Evolutionary conservation across 345 rosid species (phyloP), one percentile per base, ranked within the genome.

Genomic region (Zanthoxylum bungeanum): DNA sequence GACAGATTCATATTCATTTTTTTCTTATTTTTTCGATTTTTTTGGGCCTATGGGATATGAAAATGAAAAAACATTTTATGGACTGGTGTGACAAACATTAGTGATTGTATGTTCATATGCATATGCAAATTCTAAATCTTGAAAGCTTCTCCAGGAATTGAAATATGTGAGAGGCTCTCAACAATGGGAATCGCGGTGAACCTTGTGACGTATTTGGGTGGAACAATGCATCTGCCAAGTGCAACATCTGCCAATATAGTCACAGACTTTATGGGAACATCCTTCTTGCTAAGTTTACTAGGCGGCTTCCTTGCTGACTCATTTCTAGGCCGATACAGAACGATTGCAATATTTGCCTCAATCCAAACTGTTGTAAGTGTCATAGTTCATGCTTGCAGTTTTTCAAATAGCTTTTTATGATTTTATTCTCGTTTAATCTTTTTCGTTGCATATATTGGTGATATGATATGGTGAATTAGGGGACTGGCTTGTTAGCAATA

Each of bases 261-360:
- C 36, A 86, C 96, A 60, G 85, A 90, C 69, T 88, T 86, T 79
- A 74, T 88, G 83, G 93, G 96, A 55, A 82, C 96, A 57, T 79
- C 88, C 9, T 90, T 86, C 68, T 82, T 88, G 64, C 81, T 90
- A 47, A 88, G 93, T 65, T 71, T 88, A 76, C 87, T 90, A 5
- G 96, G 96, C 0, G 96, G 93, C 59, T 85, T 90, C 66, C 82
- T 88, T 9, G 93, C 96, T 11, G 96, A 90, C 37, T 73, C 93
- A 17, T 90, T 86, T 74, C 81, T 88, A 7, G 96, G 96, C 70
- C 79, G 96, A 73, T 90, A 42, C 78, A 79, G 68, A 69, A 93
- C 97, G 21, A 88, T 93, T 50, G 93, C 85, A 7, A 91, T 91
- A 60, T 93, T 91, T 40, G 64, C 98, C 55, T 21, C 70, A 27